Evolutionary conservation across 2,329 filamentous ascomycete genomes (phyloP), one percentile per base, ranked within the genome.

Genomic region (Aspergillus neotritici): DNA sequence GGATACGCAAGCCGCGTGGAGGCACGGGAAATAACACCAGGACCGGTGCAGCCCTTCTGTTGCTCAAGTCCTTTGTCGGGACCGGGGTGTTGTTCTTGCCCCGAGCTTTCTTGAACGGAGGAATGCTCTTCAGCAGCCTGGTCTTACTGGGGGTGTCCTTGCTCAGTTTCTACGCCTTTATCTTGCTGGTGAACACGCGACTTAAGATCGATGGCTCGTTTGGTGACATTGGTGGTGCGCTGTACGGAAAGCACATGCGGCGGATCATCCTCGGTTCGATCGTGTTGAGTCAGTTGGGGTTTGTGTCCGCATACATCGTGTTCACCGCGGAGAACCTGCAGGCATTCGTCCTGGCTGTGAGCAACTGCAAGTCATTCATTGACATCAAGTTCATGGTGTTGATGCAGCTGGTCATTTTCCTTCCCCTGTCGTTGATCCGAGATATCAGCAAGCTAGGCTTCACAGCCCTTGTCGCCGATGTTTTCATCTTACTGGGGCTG

Each of bases 381-480:
- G 82, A 87, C 63, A 88, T 97, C 64, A 86, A 87, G 46, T 87
- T 80, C 68, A 81, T 98, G 68, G 94, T 98, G 53, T 66, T 98
- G 59, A 83, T 97, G 76, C 93, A 98, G 66, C 87, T 97, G 78
- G 71, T 94, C 59, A 86, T 98, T 52, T 98, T 98, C 75, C 67
- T 98, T 36, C 93, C 93, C 0, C 84, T 98, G 54, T 95, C 89
- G 25, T 77, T 98, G 47, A 84, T 98, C 56, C 82, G 93, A 51
- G 94, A 98, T 65, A 97, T 98, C 67, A 91, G 89, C 70, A 94
- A 98, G 71, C 86, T 98, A 37, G 90, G 90, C 5, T 93, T 95
- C 63, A 93, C 94, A 3, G 94, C 93, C 4, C 77, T 98, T 36
- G 78, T 97, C 55, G 93, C 93, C 1, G 93, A 98, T 64, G 81